Percentiles rank a stretch among this genome's conserved stretches.
phyloP scores from a whole-genome alignment of 805 yeast genomes.

The Cyberlindnera amylophila region DNA sequence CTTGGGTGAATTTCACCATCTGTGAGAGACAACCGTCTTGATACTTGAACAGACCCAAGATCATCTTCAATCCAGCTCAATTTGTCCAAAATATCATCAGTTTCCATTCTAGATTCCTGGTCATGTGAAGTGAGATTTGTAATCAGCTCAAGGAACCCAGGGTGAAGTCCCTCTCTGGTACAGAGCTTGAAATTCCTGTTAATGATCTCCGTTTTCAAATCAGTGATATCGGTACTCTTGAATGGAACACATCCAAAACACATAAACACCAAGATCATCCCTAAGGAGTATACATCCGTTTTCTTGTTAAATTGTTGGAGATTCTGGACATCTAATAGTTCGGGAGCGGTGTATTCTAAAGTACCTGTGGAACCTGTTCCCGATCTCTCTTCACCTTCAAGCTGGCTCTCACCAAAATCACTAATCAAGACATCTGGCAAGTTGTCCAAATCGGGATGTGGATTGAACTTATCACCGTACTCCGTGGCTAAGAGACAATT shows the following conservation, averaged over 20 bases:
- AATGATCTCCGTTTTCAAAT: conserved; percentile 33
- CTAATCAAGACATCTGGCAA: conserved; percentile 76
- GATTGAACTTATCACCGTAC: conserved; percentile 19
- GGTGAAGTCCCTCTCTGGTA: conserved; percentile 24
- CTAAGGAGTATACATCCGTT: conserved; percentile 80
- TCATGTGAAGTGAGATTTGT: conserved; percentile 33
- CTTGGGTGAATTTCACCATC: background rate
- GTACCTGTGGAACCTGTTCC: conserved; percentile 89
- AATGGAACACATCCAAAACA: conserved; percentile 74
- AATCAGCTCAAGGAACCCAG: conserved; percentile 36
- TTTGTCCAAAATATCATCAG: conserved; percentile 35
- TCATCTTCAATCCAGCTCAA: conserved; percentile 23
- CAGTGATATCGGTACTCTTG: conserved; percentile 23
- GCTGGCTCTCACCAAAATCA: conserved; percentile 86
- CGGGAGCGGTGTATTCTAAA: conserved; percentile 85
- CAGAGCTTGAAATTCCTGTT: conserved; percentile 14
- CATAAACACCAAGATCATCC: conserved; percentile 73
- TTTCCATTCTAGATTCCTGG: conserved; percentile 39
- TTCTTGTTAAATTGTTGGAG: conserved; percentile 54
- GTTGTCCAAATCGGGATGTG: conserved; percentile 12
- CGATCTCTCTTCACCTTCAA: conserved; percentile 58
- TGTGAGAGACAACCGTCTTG: conserved; percentile 4
- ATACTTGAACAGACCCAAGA: background rate
- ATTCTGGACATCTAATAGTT: conserved; percentile 28
- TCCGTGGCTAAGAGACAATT: conserved; percentile 58